These are phyloP conservation scores for Yarrowia divulgata DNA, from an alignment of 805 yeast genomes.

Conservation along the genomic window DNA sequence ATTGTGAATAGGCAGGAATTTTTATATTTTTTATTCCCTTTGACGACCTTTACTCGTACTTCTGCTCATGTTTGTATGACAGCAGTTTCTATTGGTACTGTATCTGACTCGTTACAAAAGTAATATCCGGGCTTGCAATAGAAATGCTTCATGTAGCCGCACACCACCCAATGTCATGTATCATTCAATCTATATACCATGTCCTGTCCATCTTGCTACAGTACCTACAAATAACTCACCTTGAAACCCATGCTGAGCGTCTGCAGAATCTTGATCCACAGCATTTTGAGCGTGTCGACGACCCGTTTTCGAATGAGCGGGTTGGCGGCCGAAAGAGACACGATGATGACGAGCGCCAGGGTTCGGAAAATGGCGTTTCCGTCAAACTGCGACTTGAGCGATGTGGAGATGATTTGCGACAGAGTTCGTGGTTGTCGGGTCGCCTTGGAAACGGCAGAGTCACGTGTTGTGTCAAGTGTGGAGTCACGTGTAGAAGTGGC, in stretches of 20 bases:
- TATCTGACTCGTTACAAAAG: no score
- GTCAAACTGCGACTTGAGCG: constrained; percentile 31
- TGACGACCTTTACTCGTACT: no score
- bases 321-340: constrained; percentile 35
- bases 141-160: no score
- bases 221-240: constrained; percentile 26
- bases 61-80: no score
- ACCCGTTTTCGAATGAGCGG: constrained; percentile 39
- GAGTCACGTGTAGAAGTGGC: neutral
- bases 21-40: no score
- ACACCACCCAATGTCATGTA: no score
- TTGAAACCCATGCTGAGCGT: constrained; percentile 39
- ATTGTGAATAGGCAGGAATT: no score
- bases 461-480: neutral
- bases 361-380: constrained; percentile 35
- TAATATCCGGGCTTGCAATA: no score
- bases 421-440: constrained; percentile 22
- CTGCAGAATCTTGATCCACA: constrained; percentile 38
- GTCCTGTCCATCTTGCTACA: no score
- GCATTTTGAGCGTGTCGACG: neutral
- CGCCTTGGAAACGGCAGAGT: neutral
- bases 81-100: no score
- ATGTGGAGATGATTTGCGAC: constrained; percentile 8
- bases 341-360: constrained; percentile 23
- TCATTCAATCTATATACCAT: no score